These are phyloP conservation scores for Cenchrus americanus DNA, from an alignment of 176 grass and related monocot genomes.

Conservation along the genomic window DNA sequence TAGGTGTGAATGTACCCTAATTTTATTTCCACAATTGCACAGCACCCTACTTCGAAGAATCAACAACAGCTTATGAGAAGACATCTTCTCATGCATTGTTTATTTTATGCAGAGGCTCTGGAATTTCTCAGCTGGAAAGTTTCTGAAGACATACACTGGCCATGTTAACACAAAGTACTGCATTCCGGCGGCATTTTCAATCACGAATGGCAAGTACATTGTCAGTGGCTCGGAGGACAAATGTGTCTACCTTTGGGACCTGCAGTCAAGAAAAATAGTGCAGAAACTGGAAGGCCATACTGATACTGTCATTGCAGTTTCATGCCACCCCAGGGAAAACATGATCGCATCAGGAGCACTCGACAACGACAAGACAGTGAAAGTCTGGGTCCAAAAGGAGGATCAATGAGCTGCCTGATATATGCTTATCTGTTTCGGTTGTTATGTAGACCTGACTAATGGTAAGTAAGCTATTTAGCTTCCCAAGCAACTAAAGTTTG, in stretches of 20 bases:
- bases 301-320: slow-evolving; percentile 73
- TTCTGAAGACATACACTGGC: slow-evolving; percentile 89
- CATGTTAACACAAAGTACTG: slow-evolving; percentile 85
- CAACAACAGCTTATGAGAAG: background rate
- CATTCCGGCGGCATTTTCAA: slow-evolving; percentile 81
- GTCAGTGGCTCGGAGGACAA: slow-evolving; percentile 94
- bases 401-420: slow-evolving; percentile 42
- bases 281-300: slow-evolving; percentile 94
- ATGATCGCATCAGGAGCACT: slow-evolving; percentile 91
- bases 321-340: slow-evolving; percentile 82
- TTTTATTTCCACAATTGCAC: slow-evolving; percentile 21
- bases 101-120: slow-evolving; percentile 78
- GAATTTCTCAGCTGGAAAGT: slow-evolving; percentile 88
- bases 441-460: slow-evolving; percentile 42
- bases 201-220: slow-evolving; percentile 87
- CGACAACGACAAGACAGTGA: slow-evolving; percentile 79
- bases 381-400: slow-evolving; percentile 87
- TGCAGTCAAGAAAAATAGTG: slow-evolving; percentile 83
- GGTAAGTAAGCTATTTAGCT: slow-evolving; percentile 46
- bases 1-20: background rate
- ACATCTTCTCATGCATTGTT: slow-evolving; percentile 29
- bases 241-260: slow-evolving; percentile 89
- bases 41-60: background rate
- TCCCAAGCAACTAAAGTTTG: slow-evolving; percentile 45
- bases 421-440: slow-evolving; percentile 15